Base-by-base conservation (phyloP, 768 basidiomycete genomes). In the Amylocystis lapponica region DNA sequence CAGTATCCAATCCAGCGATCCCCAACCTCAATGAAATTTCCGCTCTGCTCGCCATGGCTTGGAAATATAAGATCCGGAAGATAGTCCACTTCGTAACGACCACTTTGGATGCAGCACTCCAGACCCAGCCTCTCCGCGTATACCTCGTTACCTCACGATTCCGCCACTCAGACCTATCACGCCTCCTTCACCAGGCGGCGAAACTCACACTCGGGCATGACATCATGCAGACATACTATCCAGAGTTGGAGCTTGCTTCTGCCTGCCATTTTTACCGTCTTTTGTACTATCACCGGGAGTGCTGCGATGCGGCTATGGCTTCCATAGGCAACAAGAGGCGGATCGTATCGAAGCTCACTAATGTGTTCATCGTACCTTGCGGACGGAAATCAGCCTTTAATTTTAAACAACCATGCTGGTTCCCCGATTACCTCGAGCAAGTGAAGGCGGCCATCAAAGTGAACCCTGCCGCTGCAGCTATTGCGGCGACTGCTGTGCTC, bases 61-160 rank as follows among this genome's bases (percentile, higher is more conserved):
- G 23, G 25, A 48, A 40, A 21, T 43, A 48, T 26, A 14, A 35
- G 16, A 40, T 48, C 23, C 4, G 5, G 25, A 39, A 30, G 32
- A 22, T 38, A 3, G 9, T 27, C n/a, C 21, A 33, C 7, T 12
- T 4, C 12, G 4, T 29, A 12, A 2, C 25, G 11, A 27, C 23
- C 1, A 26, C 1, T 16, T 23, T 23, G 9, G 16, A 8, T 10
- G 17, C 5, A 25, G 13, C 22, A 5, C 22, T 6, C 13, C 19
- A 12, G 7, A 9, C 3, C n/a, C 12, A 4, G 25, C 37, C 21
- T n/a, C 7, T 23, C 7, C 4, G 12, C 22, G 12, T 19, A 33
- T 38, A n/a, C 22, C 17, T 38, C 9, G 20, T 17, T 14, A 10
- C 16, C 23, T 14, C 27, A 9, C 22, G 27, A 20, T 33, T n/a